Base-by-base conservation (phyloP, 1,284 basidiomycete species). In the Malassezia furfur region DNA sequence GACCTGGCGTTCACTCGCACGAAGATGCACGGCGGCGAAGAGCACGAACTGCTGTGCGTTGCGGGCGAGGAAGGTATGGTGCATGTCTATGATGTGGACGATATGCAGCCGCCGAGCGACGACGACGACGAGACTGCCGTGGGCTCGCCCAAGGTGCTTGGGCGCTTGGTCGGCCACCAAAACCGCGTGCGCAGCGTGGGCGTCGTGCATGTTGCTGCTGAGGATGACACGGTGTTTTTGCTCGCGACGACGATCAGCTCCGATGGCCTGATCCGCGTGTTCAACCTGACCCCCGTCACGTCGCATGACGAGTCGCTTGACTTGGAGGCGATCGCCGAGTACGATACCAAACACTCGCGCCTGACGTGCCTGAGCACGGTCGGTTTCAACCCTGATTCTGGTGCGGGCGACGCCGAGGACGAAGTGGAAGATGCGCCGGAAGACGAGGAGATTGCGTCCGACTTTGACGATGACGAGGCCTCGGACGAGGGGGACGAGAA, bases 261-360 rank as follows among this genome's bases (percentile, higher is more conserved):
- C 0, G 72, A 74, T 50, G 72, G 72, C 7, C 55, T 60, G 9
- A 64, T 74, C 44, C 67, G 70, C 34, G 63, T 67, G 10, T 74
- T 70, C 40, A 63, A 72, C 45, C 59, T 72, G 25, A 49, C 48
- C 10, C 2, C 50, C 14, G 25, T 37, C 8, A 22, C 37, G 7
- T 17, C 25, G 12, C 36, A 35, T 6, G 48, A 46, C n/a, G 51
- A 38, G 19, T 8, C n/a, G 7, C 37, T 62, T 35, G 44, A 46
- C 6, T 47, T 67, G 7, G 46, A 63, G 28, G 46, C 65, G 32
- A 47, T 62, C 25, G 70, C 61, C 9, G 15, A 40, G 28, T 68
- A 65, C 47, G 62, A 69, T 46, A 74, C 72, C 25, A 65, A 66
- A 21, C 65, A 67, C 7, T 65, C 70, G 21, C 63, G 72, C 2